Base-by-base conservation (phyloP, 345 rosid genomes). In the Populus davidiana region DNA sequence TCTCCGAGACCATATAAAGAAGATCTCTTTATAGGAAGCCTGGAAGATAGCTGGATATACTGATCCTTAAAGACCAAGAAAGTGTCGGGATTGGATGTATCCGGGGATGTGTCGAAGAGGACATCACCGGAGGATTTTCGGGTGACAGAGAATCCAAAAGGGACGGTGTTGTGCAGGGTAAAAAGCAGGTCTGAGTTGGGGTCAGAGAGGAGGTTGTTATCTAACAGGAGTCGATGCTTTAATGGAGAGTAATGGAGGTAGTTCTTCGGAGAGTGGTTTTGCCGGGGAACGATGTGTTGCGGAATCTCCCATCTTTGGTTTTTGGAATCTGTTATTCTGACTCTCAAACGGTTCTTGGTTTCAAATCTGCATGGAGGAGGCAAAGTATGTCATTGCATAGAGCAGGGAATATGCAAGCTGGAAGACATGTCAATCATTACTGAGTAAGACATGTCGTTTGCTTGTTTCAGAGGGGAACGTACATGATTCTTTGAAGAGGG, bases 1-100 rank as follows among this genome's bases (percentile, higher is more conserved):
- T 92, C 97, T 1, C 97, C 97, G 6, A 92, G 85, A 8, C 97
- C 97, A 70, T 89, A 91, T 20, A 91, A 75, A 59, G 75, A 82
- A 65, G 97, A 86, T 70, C 90, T 76, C 66, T 74, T 68, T 38
- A 7, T 43, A 7, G 95, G 93, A n/a, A 92, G 89, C 0, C 89
- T 72, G 2, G 95, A 90, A 65, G 90, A 81, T 72, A 92, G 86
- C 52, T 88, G 92, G 61, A 90, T 89, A 78, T 87, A 92, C 73
- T 92, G 97, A 71, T 92, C 93, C 83, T 92, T 91, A 84, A 88
- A 93, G 71, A 91, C 75, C 17, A 91, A 75, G 80, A 79, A 86
- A 44, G 89, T 79, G 73, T 31, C 44, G 0, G 89, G n/a, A 43
- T 89, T 74, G 21, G 88, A 80, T 1, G 61, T 17, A 56, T 66